Conservation (phyloP, 306 rosid genomes). For the Lathyrus tuberosus region DNA sequence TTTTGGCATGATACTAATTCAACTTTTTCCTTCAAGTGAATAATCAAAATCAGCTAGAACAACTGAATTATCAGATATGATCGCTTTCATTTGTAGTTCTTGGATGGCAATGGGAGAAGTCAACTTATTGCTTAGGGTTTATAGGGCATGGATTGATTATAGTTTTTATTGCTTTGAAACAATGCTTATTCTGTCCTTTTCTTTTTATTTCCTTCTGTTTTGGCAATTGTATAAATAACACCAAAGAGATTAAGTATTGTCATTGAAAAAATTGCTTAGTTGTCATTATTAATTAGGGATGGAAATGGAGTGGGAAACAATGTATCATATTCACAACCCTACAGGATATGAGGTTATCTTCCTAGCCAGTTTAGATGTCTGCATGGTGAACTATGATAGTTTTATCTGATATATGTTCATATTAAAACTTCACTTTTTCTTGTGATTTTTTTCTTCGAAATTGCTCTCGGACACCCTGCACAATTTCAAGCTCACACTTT, state of each 20-base stretch:
- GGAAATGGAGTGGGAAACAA: conserved; percentile 1
- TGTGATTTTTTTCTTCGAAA: background rate
- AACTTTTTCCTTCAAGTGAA: conserved; percentile 9
- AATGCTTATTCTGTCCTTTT: background rate
- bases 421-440: background rate
- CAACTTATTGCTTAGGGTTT: conserved; percentile 1
- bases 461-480: conserved; percentile 9
- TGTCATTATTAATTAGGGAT: conserved; percentile 1
- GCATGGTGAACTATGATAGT: background rate
- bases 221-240: background rate
- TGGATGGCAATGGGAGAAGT: conserved; percentile 3
- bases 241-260: background rate
- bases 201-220: background rate
- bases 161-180: conserved; percentile 5
- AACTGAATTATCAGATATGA: background rate
- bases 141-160: background rate
- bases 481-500: background rate
- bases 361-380: too few species aligned
- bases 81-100: background rate
- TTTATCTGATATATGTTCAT: background rate
- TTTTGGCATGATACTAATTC: conserved; percentile 13
- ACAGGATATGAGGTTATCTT: background rate
- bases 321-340: conserved; percentile 10
- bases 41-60: background rate
- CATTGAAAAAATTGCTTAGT: background rate